Base-by-base conservation (phyloP, 768 basidiomycete species). In the Gloeostereum incarnatum region DNA sequence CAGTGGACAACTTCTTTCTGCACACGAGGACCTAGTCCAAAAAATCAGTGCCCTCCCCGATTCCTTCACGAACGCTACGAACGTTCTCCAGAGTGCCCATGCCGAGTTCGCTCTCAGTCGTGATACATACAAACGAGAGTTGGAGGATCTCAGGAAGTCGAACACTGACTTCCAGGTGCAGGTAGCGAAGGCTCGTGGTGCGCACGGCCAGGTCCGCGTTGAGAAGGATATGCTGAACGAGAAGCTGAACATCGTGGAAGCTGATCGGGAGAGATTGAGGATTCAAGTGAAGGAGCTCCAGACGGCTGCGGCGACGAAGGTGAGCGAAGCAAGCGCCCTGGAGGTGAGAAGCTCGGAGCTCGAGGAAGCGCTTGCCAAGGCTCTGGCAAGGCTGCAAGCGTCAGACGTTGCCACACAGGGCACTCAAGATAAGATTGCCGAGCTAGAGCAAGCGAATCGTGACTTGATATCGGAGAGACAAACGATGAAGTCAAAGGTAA, bases 201-300 rank as follows among this genome's bases (percentile, higher is more conserved):
- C 78, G 10, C 79, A 86, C 48, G 84, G 85, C 1, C 80, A 84
- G 51, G 71, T 82, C 4, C 76, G 83, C 11, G 84, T 84, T 10
- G 87, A 91, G 63, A 91, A 88, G 59, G 87, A 89, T 35, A 61
- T 73, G 25, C 54, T 87, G 32, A 58, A 50, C 16, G 82, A 87
- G 45, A 81, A 82, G 45, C 58, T 85, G 21, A 59, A 55, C 17
- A 62, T 62, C 17, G 63, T 65, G 0, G 86, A 89, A 53, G 62
- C 54, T 20, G 85, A 89, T 38, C 74, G 83, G 16, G 81, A 89
- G 16, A 58, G 59, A 4, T 54, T 85, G 31, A 71, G 71, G 29
- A 45, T 51, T 2, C 74, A 80, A 44, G 33, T 30, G n/a, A 76
- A 77, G 42, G 75, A 75, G 39, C 36, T 74, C 27, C 72, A 82